Conservation (phyloP, 306 rosid genomes). For the Quillaja saponaria region DNA sequence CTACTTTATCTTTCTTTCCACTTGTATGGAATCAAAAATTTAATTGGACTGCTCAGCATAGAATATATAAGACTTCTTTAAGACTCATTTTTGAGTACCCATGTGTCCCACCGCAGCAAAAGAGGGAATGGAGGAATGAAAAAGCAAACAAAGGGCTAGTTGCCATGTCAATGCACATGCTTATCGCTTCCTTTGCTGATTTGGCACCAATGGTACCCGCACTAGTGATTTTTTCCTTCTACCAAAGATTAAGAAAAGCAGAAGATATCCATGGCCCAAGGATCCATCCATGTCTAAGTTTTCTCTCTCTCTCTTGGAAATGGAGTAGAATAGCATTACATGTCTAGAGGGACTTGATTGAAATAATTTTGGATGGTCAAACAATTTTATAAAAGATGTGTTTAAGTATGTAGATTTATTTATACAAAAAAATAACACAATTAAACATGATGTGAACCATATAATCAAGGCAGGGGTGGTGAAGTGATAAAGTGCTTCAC, state of each 20-base stretch:
- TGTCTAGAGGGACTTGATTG: no score
- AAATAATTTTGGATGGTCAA: no score
- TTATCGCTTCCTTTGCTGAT: slow-evolving; percentile 32
- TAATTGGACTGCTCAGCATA: not conserved
- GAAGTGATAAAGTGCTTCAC: no score
- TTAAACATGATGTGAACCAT: no score
- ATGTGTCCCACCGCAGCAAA: no score
- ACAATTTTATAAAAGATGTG: no score
- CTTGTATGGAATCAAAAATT: not conserved
- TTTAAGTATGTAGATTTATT: no score
- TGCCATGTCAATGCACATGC: slow-evolving; percentile 30
- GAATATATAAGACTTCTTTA: not conserved
- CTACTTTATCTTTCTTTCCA: not conserved
- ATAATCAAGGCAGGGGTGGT: no score
- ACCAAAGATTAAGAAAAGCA: not conserved
- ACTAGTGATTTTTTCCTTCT: not conserved
- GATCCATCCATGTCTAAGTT: slow-evolving; percentile 27
- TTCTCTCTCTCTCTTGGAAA: no score
- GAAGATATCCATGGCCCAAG: slow-evolving; percentile 26
- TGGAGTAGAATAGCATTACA: no score
- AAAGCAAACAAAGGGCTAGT: not conserved
- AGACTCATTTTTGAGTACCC: not conserved
- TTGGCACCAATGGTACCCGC: slow-evolving; percentile 35
- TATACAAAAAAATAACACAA: no score
- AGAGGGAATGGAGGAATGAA: no score